Evolutionary conservation across 2,329 filamentous ascomycete species (phyloP).

Genomic region (Xylariaceae sp.): DNA sequence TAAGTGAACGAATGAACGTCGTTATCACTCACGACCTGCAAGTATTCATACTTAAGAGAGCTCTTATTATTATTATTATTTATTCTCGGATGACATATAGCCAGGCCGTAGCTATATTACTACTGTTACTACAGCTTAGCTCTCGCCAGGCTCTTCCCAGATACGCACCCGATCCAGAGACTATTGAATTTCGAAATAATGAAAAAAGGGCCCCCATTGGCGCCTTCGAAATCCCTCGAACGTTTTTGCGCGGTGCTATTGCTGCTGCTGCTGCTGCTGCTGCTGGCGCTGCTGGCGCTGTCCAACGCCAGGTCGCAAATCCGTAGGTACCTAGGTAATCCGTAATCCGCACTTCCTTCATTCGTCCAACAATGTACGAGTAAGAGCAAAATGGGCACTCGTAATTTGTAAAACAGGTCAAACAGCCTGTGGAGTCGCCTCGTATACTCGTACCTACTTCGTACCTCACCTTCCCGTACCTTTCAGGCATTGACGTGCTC

Average conservation of each 20-base stretch:
- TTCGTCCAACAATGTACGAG: not conserved
- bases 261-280: not conserved
- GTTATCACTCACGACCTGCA: no score
- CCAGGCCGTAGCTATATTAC: not conserved
- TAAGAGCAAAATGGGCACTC: not conserved
- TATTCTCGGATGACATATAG: no score
- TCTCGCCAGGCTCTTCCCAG: not conserved
- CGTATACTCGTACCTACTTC: not conserved
- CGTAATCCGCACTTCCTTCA: not conserved
- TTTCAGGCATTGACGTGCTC: not conserved
- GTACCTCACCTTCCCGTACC: not conserved
- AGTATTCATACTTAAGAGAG: no score
- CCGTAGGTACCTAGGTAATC: no score
- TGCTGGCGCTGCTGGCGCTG: no score
- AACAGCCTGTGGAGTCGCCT: not conserved
- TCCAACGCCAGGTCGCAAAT: no score
- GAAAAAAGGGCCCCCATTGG: not conserved
- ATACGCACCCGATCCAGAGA: not conserved
- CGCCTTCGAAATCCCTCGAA: not conserved
- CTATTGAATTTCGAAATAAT: not conserved
- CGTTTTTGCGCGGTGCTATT: not conserved
- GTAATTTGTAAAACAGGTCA: not conserved
- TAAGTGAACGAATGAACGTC: no score
- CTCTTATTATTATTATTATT: no score
- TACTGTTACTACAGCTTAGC: not conserved